Conservation (phyloP, 768 basidiomycete genomes). For the Trametes cubensis region DNA sequence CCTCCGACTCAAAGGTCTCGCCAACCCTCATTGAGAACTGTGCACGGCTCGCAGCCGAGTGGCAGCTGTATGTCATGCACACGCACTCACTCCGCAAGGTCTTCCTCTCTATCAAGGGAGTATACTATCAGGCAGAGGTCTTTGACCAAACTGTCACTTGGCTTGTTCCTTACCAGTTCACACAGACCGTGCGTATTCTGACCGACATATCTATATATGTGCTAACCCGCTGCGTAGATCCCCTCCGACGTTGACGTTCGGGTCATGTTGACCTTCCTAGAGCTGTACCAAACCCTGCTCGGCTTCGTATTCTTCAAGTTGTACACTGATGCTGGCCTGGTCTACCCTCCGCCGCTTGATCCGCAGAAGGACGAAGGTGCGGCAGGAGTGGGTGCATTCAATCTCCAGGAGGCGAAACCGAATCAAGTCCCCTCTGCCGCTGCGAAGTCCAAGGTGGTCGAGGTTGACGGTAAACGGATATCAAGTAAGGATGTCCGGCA, state of each 20-base stretch:
- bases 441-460: constrained; percentile 37
- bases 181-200: constrained; percentile 71
- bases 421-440: constrained; percentile 30
- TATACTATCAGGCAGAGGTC: constrained; percentile 96
- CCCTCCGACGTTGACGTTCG: constrained; percentile 96
- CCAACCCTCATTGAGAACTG: constrained; percentile 89
- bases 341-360: constrained; percentile 95
- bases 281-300: constrained; percentile 94
- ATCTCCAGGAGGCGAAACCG: constrained; percentile 56
- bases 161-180: constrained; percentile 97
- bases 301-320: constrained; percentile 97
- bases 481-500: constrained; percentile 64
- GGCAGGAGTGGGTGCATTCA: constrained; percentile 89
- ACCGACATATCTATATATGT: not conserved
- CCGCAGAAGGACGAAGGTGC: constrained; percentile 76
- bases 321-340: constrained; percentile 90
- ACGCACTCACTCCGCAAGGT: constrained; percentile 81
- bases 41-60: constrained; percentile 86
- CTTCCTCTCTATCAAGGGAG: constrained; percentile 96
- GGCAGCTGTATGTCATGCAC: constrained; percentile 96
- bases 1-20: constrained; percentile 81
- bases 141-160: constrained; percentile 93
- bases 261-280: constrained; percentile 97
- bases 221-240: constrained; percentile 51
- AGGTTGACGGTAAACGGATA: constrained; percentile 46